Evolutionary conservation across 1,284 basidiomycete species (phyloP).

Genomic region (Singerocomus rubriflavus): DNA sequence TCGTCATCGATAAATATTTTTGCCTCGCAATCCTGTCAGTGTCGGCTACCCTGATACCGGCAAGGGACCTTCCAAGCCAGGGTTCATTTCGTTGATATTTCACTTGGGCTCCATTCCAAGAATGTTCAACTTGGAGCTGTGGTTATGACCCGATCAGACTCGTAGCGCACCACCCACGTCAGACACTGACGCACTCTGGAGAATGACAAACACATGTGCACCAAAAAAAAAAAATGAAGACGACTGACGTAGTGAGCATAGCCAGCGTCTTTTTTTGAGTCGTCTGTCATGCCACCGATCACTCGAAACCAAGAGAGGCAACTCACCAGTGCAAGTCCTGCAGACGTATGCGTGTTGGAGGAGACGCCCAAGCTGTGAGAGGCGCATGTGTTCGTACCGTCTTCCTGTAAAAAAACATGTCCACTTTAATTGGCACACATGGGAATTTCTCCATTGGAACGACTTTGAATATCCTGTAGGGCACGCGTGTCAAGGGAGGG

Average conservation of each 20-base stretch:
- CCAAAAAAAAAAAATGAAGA: no score
- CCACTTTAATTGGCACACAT: no score
- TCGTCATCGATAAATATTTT: no score
- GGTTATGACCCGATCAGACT: background rate
- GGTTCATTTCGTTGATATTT: no score
- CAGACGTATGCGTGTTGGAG: background rate
- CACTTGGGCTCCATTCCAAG: no score
- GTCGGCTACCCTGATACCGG: no score
- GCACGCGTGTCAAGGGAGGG: no score
- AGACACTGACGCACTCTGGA: background rate
- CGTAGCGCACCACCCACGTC: background rate
- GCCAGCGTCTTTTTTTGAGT: background rate
- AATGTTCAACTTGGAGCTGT: no score
- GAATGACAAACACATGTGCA: background rate
- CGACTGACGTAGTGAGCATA: background rate
- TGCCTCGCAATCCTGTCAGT: no score
- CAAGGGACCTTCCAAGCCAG: no score
- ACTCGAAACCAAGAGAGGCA: background rate
- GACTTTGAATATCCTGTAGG: background rate
- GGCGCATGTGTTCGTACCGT: background rate
- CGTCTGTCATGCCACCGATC: no score
- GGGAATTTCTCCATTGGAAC: background rate
- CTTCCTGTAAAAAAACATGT: background rate
- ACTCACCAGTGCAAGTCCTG: background rate
- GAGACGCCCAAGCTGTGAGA: background rate